Evolutionary conservation across 2,329 filamentous ascomycete species (phyloP).

Genomic region (Chaetomium sp.): DNA sequence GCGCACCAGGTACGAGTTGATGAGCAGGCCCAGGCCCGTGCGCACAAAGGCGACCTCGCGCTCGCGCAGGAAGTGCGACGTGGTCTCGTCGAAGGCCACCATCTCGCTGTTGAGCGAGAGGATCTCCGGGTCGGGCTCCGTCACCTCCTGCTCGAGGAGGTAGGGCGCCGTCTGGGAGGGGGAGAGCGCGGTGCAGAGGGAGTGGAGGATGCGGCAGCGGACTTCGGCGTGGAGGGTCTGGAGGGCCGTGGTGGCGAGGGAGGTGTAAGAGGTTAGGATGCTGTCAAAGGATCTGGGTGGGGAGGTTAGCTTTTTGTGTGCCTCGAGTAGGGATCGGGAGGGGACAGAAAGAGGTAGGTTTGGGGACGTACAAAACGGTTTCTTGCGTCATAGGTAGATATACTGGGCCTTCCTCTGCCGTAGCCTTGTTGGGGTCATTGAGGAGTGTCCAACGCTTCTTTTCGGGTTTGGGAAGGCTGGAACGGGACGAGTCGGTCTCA

Average conservation of each 20-base stretch:
- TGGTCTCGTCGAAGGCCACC: slow-evolving; percentile 83
- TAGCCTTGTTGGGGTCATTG: slow-evolving; percentile 61
- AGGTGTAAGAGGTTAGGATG: slow-evolving; percentile 79
- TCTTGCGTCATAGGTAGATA: slow-evolving; percentile 87
- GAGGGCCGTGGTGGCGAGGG: slow-evolving; percentile 76
- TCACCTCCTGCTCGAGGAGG: slow-evolving; percentile 69
- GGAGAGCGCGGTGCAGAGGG: slow-evolving; percentile 66
- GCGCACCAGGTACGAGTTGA: slow-evolving; percentile 76
- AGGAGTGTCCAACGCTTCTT: slow-evolving; percentile 83
- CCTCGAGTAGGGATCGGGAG: background rate
- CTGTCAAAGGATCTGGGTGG: slow-evolving; percentile 73
- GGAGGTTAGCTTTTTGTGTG: background rate
- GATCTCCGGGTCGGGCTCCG: slow-evolving; percentile 77
- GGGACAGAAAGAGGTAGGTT: background rate
- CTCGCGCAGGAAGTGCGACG: slow-evolving; percentile 70
- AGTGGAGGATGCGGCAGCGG: slow-evolving; percentile 80
- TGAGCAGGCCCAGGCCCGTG: slow-evolving; percentile 72
- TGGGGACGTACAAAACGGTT: slow-evolving; percentile 69
- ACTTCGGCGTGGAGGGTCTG: slow-evolving; percentile 88
- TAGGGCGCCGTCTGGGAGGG: slow-evolving; percentile 60
- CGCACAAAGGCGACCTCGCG: slow-evolving; percentile 76
- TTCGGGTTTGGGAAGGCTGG: slow-evolving; percentile 57
- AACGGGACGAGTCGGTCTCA: slow-evolving; percentile 65
- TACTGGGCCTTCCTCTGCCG: slow-evolving; percentile 66
- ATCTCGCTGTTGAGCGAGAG: slow-evolving; percentile 82